Base-by-base conservation (phyloP, 2,329 filamentous ascomycete species). In the Fusarium pininemorale region DNA sequence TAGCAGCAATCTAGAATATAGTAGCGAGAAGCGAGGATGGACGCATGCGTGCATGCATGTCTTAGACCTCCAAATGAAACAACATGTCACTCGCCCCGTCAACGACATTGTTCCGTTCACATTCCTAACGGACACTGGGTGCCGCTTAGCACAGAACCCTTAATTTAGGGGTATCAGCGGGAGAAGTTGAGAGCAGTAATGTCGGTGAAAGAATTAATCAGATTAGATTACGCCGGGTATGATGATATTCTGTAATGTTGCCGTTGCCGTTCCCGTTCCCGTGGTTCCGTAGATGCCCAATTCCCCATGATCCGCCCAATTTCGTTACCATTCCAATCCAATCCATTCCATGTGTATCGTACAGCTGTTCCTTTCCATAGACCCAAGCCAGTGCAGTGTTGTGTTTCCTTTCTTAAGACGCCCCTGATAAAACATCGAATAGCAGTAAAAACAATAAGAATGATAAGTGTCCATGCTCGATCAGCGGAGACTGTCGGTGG, bases 401-500 rank as follows among this genome's bases (percentile, higher is more conserved):
- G 42, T 63, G 44, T 62, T 69, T 56, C 55, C 55, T 61, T 70
- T 55, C 55, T 47, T 39, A n/a, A 60, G 57, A 73, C 69, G 66
- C 72, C 57, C 58, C 60, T 24, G n/a, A n/a, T 47, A 59, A 54
- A 57, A 53, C 48, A 24, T 63, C 32, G 24, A 69, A 55, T 51
- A 47, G 41, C 60, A 16, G 35, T 32, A 63, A 70, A 63, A 47
- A 47, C 38, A 67, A 68, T 54, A 14, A 18, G 26, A 37, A 48
- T 44, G 32, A 47, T 30, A 18, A 47, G 24, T 51, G 26, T 32
- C 32, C 16, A 32, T 24, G 30, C 35, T 47, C 35, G 20, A 53
- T 70, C 26, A 78, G n/a, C 59, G 59, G 24, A 78, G 56, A 41
- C 77, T 78, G 24, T 78, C 77, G 26, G 77, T 77, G 20, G 77